A percentile compares a stretch with the other conserved stretches of the same genome.
These are phyloP conservation scores for Sporothrix pseudoabietina DNA, from an alignment of 2,329 filamentous ascomycete species.

Conservation along the genomic window DNA sequence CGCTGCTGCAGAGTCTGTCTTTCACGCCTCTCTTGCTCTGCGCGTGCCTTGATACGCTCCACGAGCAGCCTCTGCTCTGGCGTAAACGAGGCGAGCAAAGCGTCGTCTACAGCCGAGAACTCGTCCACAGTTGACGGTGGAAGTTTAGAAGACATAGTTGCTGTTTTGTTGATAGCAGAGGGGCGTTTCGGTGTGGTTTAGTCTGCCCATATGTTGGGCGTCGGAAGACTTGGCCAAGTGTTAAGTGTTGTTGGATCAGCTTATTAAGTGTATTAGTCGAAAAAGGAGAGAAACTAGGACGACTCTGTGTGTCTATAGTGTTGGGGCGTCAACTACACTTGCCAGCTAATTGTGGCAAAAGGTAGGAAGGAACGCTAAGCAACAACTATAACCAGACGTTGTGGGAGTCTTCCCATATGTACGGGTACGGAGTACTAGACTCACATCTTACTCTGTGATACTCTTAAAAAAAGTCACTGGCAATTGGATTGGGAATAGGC, in stretches of 20 bases:
- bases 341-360: no score
- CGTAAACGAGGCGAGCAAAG: neutral
- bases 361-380: no score
- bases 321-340: no score
- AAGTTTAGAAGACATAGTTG: neutral
- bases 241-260: no score
- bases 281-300: no score
- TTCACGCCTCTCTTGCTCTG: neutral
- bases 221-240: no score
- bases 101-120: neutral
- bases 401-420: no score
- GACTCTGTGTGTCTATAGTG: no score
- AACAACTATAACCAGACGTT: no score
- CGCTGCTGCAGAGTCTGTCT: neutral
- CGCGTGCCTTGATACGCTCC: conserved; percentile 1
- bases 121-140: neutral
- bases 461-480: neutral
- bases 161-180: neutral
- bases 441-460: neutral
- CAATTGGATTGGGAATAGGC: neutral
- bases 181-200: no score
- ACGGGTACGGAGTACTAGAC: neutral
- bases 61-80: neutral
- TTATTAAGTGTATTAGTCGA: no score
- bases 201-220: no score